A percentile compares a stretch with the other conserved stretches of the same genome.
phyloP scores from a whole-genome alignment of 2,329 filamentous ascomycete genomes.

The Knufia fluminis region DNA sequence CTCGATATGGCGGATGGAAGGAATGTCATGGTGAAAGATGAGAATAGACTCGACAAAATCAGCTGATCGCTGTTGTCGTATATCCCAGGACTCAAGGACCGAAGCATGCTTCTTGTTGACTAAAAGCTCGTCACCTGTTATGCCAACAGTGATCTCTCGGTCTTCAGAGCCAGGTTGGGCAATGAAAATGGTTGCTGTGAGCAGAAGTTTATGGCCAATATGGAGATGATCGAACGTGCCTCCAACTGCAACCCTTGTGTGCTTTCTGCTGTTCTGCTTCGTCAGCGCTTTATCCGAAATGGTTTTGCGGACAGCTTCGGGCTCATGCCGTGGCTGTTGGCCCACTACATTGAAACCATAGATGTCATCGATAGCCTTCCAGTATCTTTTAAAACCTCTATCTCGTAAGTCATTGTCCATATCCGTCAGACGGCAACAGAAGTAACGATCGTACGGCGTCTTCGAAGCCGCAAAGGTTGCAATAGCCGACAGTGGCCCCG shows the following conservation, averaged over 20 bases:
- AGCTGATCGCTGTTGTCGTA: conserved; percentile 59
- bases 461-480: neutral
- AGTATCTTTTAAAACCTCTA: neutral
- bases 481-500: neutral
- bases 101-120: conserved; percentile 82
- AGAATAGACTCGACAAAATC: conserved; percentile 58
- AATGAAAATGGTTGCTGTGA: conserved; percentile 75
- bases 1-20: conserved; percentile 25
- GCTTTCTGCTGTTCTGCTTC: conserved; percentile 27
- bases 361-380: neutral
- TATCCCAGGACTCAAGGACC: conserved; percentile 69
- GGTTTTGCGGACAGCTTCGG: neutral
- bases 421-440: neutral
- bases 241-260: conserved; percentile 66
- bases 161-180: conserved; percentile 39
- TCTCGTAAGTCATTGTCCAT: neutral
- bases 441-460: neutral
- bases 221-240: conserved; percentile 97
- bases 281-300: neutral
- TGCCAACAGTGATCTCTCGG: conserved; percentile 61
- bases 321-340: neutral
- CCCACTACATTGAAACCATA: neutral
- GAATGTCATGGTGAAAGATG: conserved; percentile 46
- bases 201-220: conserved; percentile 86
- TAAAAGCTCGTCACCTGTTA: conserved; percentile 79